Base-by-base conservation (phyloP, 345 rosid genomes). In the Brassica cretica region DNA sequence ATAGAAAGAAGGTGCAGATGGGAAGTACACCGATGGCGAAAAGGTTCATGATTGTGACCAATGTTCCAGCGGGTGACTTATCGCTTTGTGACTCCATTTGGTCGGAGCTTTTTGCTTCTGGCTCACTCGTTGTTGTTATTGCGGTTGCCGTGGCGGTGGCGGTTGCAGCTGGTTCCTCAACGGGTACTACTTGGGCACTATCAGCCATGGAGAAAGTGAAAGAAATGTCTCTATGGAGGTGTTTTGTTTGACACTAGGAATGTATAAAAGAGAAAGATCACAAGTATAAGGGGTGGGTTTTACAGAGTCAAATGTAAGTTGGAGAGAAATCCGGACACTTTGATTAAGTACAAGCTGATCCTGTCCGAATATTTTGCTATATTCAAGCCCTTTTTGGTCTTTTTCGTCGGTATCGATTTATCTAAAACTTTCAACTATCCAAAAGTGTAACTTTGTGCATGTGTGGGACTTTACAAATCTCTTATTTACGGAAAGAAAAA, bases 1-100 rank as follows among this genome's bases (percentile, higher is more conserved):
- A 89, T n/a, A 91, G 77, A 14, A 91, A 51, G 46, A 88, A 81
- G 0, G 90, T 76, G 56, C 85, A 41, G 15, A 87, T 78, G 0
- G 86, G 75, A 16, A 88, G 63, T 0, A 89, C 16, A 24, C 89
- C 85, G 1, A 82, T 66, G 49, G 86, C 84, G 70, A 81, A 37
- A 61, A 76, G 15, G 56, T 81, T 77, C 16, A 76, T 39, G 9
- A 76, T 35, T 7, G 76, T 5, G 7, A 75, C 51, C 10, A 71
- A 65, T 6, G 76, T 33, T 64, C 68, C 73, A 1, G 68, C 71
- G 33, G 71, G 79, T 65, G 80, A 73, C 16, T 80, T 75, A 56
- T 41, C 69, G 44, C 0, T 75, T 0, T 75, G 83, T 49, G 83
- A 75, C 59, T 49, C 84, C 78, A 84, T 86, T 73, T 79, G 76